These are phyloP conservation scores for Metschnikowia drakensbergensis DNA, from an alignment of 805 yeast genomes.

Conservation along the genomic window DNA sequence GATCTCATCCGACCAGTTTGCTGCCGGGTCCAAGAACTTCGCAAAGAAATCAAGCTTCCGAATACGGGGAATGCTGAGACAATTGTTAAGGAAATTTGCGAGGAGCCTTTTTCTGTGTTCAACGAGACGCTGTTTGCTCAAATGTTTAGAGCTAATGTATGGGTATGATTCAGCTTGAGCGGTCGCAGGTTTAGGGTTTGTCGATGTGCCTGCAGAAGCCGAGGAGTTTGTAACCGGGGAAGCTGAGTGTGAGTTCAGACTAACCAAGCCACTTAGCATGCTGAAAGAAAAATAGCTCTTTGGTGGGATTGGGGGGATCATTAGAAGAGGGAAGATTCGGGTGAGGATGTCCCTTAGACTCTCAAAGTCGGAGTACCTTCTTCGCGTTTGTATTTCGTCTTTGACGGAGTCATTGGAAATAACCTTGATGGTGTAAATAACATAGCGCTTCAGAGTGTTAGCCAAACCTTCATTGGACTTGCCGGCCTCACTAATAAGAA, in stretches of 20 bases:
- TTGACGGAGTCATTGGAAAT: slow-evolving; percentile 37
- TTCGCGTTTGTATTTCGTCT: slow-evolving; percentile 54
- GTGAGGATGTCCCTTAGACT: slow-evolving; percentile 67
- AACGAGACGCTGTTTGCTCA: slow-evolving; percentile 34
- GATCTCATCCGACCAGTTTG: slow-evolving; percentile 73
- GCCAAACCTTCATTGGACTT: slow-evolving; percentile 75
- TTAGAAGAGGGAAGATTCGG: slow-evolving; percentile 70
- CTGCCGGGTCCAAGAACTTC: slow-evolving; percentile 80
- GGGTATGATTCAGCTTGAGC: slow-evolving; percentile 18
- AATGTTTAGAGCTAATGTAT: slow-evolving; percentile 40
- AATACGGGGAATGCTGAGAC: slow-evolving; percentile 55
- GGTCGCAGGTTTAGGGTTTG: slow-evolving; percentile 8
- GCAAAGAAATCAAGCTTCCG: slow-evolving; percentile 59
- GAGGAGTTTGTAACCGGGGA: background rate
- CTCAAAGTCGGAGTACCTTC: slow-evolving; percentile 93
- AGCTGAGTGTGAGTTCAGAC: background rate
- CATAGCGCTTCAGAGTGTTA: slow-evolving; percentile 57
- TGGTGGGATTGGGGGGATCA: slow-evolving; percentile 90
- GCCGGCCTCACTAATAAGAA: slow-evolving; percentile 72
- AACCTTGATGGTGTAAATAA: slow-evolving; percentile 74
- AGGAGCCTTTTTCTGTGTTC: slow-evolving; percentile 42
- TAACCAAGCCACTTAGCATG: slow-evolving; percentile 33
- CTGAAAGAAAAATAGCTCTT: slow-evolving; percentile 38
- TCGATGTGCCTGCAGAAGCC: slow-evolving; percentile 5
- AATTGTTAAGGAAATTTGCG: slow-evolving; percentile 72